Conservation (phyloP, 148 eudicot species). For the Rhododendron ovatum region DNA sequence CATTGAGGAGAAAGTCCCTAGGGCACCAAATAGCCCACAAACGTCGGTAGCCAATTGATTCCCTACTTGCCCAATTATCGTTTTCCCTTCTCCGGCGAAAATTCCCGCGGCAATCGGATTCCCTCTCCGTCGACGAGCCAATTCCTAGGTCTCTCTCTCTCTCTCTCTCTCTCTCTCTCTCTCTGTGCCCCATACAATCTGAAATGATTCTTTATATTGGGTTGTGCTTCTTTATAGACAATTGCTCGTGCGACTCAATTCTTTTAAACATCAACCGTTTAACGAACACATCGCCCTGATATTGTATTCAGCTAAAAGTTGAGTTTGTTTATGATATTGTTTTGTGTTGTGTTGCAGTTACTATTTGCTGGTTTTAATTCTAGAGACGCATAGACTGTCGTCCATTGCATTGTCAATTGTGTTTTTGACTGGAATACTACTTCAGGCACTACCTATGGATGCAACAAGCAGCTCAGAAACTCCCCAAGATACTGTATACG, state of each 20-base stretch:
- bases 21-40: not conserved
- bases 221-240: not conserved
- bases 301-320: not conserved
- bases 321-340: not conserved
- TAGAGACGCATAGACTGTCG: not conserved
- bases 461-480: constrained; percentile 25
- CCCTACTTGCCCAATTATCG: not conserved
- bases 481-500: constrained; percentile 28
- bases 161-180: not conserved
- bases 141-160: not conserved
- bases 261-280: not conserved
- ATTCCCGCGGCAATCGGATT: not conserved
- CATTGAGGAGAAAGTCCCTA: not conserved
- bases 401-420: not conserved
- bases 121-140: not conserved
- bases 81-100: not conserved
- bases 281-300: not conserved
- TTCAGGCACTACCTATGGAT: constrained; percentile 33
- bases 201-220: not conserved
- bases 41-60: not conserved
- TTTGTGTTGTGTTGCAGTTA: not conserved
- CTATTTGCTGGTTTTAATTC: not conserved
- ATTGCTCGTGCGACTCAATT: not conserved
- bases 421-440: not conserved
- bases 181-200: not conserved